Evolutionary conservation across 176 grass and related monocot genomes (phyloP).

Genomic region (Tillandsia fasciculata): DNA sequence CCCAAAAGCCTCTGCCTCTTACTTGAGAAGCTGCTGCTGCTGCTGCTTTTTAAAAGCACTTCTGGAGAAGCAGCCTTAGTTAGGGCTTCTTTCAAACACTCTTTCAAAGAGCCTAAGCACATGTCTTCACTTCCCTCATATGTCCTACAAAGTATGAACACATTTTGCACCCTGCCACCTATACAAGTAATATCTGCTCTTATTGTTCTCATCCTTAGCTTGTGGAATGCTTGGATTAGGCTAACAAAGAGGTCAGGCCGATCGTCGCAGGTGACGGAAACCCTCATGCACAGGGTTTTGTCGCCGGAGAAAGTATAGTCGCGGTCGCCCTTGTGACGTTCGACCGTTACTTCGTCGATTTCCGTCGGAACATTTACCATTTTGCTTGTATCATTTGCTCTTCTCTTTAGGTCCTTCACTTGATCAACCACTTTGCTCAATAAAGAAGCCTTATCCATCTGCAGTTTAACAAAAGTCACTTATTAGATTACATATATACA

Average conservation of each 20-base stretch:
- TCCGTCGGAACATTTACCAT: conserved; percentile 2
- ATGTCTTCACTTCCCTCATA: neutral
- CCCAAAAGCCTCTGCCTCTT: neutral
- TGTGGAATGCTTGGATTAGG: conserved; percentile 4
- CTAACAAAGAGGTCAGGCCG: neutral
- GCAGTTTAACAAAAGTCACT: neutral
- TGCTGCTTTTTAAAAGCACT: too few relatives aligned
- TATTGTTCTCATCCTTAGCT: conserved; percentile 5
- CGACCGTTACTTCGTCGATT: conserved; percentile 6
- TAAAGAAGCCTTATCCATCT: conserved; percentile 76
- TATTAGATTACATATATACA: too few relatives aligned
- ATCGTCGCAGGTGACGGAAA: conserved; percentile 16
- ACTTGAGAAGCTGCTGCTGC: neutral
- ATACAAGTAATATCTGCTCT: conserved; percentile 4
- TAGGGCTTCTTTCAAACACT: neutral
- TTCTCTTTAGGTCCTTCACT: conserved; percentile 50
- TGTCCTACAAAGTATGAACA: conserved; percentile 4
- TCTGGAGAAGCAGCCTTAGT: neutral
- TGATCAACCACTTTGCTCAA: conserved; percentile 55
- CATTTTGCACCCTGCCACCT: conserved; percentile 1
- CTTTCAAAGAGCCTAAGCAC: neutral
- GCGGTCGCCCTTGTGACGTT: neutral
- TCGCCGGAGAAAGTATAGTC: neutral
- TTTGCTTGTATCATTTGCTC: conserved; percentile 5
- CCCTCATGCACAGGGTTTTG: conserved; percentile 5